Evolutionary conservation across 345 rosid species (phyloP).

Genomic region (Citrus glauca): DNA sequence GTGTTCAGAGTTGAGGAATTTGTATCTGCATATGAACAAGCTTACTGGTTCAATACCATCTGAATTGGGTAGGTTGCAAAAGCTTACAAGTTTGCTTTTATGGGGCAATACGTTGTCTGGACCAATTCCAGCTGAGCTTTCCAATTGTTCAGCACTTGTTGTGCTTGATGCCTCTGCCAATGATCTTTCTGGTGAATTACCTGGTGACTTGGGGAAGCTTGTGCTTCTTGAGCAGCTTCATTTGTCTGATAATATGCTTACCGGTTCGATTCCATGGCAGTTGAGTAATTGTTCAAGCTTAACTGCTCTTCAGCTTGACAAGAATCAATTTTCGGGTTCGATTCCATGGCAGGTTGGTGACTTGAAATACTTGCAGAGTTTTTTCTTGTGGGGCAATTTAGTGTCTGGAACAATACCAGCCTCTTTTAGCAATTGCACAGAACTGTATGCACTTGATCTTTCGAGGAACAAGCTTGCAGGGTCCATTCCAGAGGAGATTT

Average conservation of each 20-base stretch:
- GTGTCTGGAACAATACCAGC: constrained; percentile 82
- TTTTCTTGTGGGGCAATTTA: constrained; percentile 89
- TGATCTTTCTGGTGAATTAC: constrained; percentile 69
- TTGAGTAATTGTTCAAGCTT: constrained; percentile 83
- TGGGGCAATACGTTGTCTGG: constrained; percentile 89
- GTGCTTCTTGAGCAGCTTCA: constrained; percentile 84
- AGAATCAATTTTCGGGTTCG: constrained; percentile 74
- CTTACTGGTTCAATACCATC: constrained; percentile 83
- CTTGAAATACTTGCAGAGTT: constrained; percentile 71
- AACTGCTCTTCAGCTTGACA: constrained; percentile 87
- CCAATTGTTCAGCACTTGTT: constrained; percentile 87
- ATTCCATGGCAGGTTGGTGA: constrained; percentile 76
- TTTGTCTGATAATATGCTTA: constrained; percentile 77
- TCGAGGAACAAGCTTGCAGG: constrained; percentile 90
- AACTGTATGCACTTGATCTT: constrained; percentile 72
- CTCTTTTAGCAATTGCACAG: constrained; percentile 83
- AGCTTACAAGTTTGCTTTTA: constrained; percentile 85
- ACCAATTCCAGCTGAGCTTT: constrained; percentile 69
- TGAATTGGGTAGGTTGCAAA: constrained; percentile 74
- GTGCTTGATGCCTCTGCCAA: constrained; percentile 91
- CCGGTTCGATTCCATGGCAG: constrained; percentile 71
- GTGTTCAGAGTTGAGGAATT: constrained; percentile 73
- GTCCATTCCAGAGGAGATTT: constrained; percentile 77
- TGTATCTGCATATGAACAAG: constrained; percentile 94
- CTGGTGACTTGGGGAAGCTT: constrained; percentile 79